Percentiles rank a stretch among this genome's conserved stretches.
phyloP scores from a whole-genome alignment of 768 basidiomycete genomes.

The Tylopilus sp. region DNA sequence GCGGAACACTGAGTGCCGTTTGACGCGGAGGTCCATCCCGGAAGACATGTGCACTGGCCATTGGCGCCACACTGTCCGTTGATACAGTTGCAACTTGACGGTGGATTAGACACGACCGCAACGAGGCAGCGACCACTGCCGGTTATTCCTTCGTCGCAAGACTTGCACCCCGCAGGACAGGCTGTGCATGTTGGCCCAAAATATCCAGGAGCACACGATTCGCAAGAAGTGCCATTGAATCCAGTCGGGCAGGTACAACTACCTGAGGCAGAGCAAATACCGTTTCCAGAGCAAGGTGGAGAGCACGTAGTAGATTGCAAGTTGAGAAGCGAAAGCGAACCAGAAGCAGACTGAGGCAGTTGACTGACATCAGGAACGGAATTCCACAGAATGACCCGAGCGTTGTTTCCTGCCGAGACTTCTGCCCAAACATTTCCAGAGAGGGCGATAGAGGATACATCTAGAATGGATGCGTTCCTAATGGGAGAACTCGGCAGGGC shows the following conservation, averaged over 20 bases:
- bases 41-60: conserved; percentile 71
- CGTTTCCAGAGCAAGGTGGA: conserved; percentile 68
- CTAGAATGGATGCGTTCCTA: conserved; percentile 45
- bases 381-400: conserved; percentile 73
- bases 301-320: conserved; percentile 75
- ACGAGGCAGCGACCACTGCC: conserved; percentile 73
- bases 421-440: conserved; percentile 68
- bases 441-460: conserved; percentile 62
- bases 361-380: conserved; percentile 72
- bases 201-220: conserved; percentile 68
- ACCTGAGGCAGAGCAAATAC: conserved; percentile 67
- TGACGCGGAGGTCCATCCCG: conserved; percentile 67
- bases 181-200: conserved; percentile 71
- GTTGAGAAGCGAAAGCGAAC: conserved; percentile 58
- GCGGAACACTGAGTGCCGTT: conserved; percentile 77
- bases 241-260: conserved; percentile 70
- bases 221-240: conserved; percentile 78
- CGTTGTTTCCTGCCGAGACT: conserved; percentile 51
- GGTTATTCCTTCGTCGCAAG: conserved; percentile 77
- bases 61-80: conserved; percentile 72
- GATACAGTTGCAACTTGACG: conserved; percentile 73
- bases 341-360: conserved; percentile 49
- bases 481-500: conserved; percentile 50
- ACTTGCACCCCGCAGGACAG: conserved; percentile 64
- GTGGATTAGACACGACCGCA: conserved; percentile 45